Conservation (phyloP, 1,139 yeast species). For the Blastobotrys petasosporus region DNA sequence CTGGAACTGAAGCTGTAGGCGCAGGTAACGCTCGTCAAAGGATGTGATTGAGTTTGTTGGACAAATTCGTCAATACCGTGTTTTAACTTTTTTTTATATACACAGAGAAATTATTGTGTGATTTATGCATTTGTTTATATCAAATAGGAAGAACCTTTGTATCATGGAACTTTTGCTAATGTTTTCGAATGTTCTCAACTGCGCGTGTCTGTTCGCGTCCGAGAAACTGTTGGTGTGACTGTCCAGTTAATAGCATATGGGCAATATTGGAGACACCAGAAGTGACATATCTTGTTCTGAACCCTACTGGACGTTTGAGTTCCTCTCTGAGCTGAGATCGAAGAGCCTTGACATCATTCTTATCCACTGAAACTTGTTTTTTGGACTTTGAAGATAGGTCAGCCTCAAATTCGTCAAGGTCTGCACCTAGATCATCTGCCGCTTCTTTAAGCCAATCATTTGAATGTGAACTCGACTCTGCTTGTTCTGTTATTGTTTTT, state of each 20-base stretch:
- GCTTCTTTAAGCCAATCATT: conserved; percentile 81
- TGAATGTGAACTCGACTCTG: conserved; percentile 60
- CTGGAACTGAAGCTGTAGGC: conserved; percentile 4
- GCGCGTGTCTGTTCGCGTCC: conserved; percentile 72
- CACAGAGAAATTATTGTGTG: background rate
- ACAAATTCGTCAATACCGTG: no score
- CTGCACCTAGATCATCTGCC: conserved; percentile 88
- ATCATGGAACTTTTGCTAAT: conserved; percentile 7
- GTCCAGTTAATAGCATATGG: conserved; percentile 68
- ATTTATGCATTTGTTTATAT: background rate
- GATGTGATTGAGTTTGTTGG: background rate
- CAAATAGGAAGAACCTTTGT: background rate
- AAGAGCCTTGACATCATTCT: conserved; percentile 40
- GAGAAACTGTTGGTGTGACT: conserved; percentile 60
- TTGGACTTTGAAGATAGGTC: conserved; percentile 42
- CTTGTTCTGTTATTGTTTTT: conserved; percentile 65
- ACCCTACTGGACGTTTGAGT: conserved; percentile 55
- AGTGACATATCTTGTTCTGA: conserved; percentile 55
- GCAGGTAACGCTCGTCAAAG: background rate
- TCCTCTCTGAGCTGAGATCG: conserved; percentile 53
- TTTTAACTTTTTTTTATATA: background rate
- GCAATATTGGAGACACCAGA: conserved; percentile 83
- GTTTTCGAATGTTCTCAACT: conserved; percentile 50
- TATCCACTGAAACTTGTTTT: conserved; percentile 7
- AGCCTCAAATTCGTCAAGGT: conserved; percentile 52